Evolutionary conservation across 495 filamentous ascomycete genomes (phyloP), one percentile per base, ranked within the genome.

Genomic region (Penicillium maclennaniae): DNA sequence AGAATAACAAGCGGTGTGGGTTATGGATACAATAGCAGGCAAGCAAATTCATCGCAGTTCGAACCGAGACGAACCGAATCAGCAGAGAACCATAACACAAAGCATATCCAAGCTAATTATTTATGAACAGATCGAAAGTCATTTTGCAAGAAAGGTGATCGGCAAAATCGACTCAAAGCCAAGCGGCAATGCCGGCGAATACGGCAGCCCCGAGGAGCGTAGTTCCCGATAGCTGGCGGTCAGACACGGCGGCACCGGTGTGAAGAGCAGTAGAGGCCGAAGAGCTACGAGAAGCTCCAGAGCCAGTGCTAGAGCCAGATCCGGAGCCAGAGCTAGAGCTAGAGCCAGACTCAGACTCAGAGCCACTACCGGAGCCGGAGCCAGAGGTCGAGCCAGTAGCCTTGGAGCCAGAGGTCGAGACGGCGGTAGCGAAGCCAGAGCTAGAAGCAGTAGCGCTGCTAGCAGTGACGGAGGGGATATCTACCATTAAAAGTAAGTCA

Each of bases 141-240:
- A 43, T 43, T 38, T 54, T 31, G 20, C 45, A 31, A 25, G 38
- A 7, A n/a, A 47, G 6, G 27, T 25, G n/a, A 39, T 19, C 39
- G 15, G 31, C 6, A 20, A 7, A 26, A 38, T n/a, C 17, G 15
- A 38, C 48, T 67, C 58, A 75, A 46, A 75, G 61, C 17, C 69
- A 60, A 23, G 70, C 71, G 9, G 71, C 71, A 42, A 69, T 67
- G 6, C 70, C 71, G 21, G 70, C 49, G 47, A 74, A 74, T 15
- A 75, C 55, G 19, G 68, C 70, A 31, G 71, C 71, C 45, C 59
- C 69, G 53, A 75, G 61, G 53, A 75, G 61, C 9, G 67, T 63
- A 23, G 69, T 69, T 42, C 63, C 63, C 34, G 67, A 68, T 47
- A 72, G 55, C 47, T 73, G 63, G n/a, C 59, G 60, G 45, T 66